Conservation (phyloP, 2,329 filamentous ascomycete genomes). For the Xylariomycetidae sp. region DNA sequence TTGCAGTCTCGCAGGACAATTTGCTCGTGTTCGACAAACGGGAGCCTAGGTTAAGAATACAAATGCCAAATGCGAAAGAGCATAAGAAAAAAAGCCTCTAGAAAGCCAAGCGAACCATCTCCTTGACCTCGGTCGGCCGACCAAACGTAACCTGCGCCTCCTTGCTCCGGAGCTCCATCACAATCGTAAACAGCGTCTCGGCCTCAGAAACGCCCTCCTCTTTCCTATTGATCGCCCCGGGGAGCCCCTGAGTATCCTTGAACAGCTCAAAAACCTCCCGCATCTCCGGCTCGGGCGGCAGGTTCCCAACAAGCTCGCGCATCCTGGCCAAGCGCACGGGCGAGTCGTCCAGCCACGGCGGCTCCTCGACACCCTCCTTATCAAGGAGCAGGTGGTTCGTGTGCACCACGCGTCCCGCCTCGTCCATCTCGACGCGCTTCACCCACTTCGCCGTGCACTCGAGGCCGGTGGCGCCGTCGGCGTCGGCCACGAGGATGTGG, state of each 20-base stretch:
- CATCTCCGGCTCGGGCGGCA: slow-evolving; percentile 6
- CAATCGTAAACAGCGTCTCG: slow-evolving; percentile 28
- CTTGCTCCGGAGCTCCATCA: slow-evolving; percentile 24
- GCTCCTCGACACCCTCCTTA: slow-evolving; percentile 23
- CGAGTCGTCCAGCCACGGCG: slow-evolving; percentile 26
- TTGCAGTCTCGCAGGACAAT: too few relatives aligned
- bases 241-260: slow-evolving; percentile 24
- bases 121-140: slow-evolving; percentile 21
- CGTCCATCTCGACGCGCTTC: slow-evolving; percentile 21
- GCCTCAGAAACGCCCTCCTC: slow-evolving; percentile 13
- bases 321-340: slow-evolving; percentile 18
- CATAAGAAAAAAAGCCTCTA: too few relatives aligned
- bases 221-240: slow-evolving; percentile 23
- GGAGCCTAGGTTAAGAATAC: too few relatives aligned
- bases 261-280: slow-evolving; percentile 19
- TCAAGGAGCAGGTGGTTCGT: slow-evolving; percentile 38
- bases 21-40: too few relatives aligned
- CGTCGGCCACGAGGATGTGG: slow-evolving; percentile 44
- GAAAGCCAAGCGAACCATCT: slow-evolving; percentile 14
- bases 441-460: slow-evolving; percentile 34
- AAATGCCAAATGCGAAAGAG: too few relatives aligned
- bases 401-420: slow-evolving; percentile 30
- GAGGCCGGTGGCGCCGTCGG: slow-evolving; percentile 35
- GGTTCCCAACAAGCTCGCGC: slow-evolving; percentile 16
- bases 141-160: slow-evolving; percentile 25